These are phyloP conservation scores for Eremothecium cymbalariae DNA, from an alignment of 1,139 yeast species.

Conservation along the genomic window DNA sequence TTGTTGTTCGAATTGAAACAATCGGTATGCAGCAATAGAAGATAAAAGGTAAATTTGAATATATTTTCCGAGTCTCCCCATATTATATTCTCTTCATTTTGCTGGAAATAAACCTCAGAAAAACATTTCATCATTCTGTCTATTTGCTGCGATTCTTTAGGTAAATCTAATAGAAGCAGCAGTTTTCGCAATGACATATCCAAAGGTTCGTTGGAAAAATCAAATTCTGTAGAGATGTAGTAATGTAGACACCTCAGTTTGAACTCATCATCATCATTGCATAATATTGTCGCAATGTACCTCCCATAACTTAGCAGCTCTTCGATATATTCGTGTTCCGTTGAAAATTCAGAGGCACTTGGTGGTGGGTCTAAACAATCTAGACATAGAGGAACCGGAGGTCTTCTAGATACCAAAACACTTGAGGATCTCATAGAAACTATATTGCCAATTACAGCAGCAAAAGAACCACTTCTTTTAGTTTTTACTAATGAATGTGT, in stretches of 20 bases:
- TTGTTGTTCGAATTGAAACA: constrained; percentile 56
- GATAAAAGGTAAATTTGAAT: constrained; percentile 50
- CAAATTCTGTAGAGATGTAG: constrained; percentile 37
- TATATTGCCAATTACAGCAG: constrained; percentile 32
- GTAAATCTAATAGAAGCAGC: constrained; percentile 47
- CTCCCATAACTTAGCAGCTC: constrained; percentile 34
- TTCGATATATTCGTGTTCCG: constrained; percentile 33
- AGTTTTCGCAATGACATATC: constrained; percentile 56
- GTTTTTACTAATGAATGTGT: constrained; percentile 12
- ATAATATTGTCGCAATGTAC: constrained; percentile 35
- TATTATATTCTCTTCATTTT: constrained; percentile 21
- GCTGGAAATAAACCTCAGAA: constrained; percentile 40
- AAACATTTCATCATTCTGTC: constrained; percentile 54
- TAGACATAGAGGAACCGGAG: constrained; percentile 11
- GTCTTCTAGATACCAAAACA: constrained; percentile 16
- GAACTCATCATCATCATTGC: constrained; percentile 34
- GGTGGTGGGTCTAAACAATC: constrained; percentile 29
- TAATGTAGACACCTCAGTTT: constrained; percentile 33
- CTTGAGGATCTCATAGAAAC: constrained; percentile 30
- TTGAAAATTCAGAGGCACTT: constrained; percentile 29
- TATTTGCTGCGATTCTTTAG: constrained; percentile 64
- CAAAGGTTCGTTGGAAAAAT: constrained; percentile 46
- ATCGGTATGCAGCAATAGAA: constrained; percentile 63
- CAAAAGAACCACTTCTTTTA: constrained; percentile 33
- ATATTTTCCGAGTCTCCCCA: constrained; percentile 42